Evolutionary conservation across 495 filamentous ascomycete species (phyloP).

Genomic region (Neurospora sp.): DNA sequence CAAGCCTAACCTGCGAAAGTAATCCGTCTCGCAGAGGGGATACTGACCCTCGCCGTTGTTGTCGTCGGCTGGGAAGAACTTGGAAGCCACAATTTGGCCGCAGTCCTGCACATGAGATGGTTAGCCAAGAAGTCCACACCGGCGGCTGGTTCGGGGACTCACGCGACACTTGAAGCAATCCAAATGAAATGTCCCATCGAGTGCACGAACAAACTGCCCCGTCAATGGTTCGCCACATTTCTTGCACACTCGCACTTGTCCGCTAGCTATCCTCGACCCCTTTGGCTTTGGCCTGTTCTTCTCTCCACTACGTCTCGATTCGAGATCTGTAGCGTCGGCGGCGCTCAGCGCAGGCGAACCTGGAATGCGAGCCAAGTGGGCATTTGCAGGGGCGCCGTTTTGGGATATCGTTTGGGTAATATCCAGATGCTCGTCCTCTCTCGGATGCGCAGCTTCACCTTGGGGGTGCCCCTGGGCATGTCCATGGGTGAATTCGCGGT

Average conservation of each 20-base stretch:
- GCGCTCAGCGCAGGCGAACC: slow-evolving; percentile 33
- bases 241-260: slow-evolving; percentile 60
- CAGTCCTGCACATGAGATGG: slow-evolving; percentile 60
- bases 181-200: slow-evolving; percentile 88
- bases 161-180: slow-evolving; percentile 98
- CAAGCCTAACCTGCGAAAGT: slow-evolving; percentile 85
- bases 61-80: slow-evolving; percentile 95
- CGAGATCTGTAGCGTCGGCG: slow-evolving; percentile 20
- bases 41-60: slow-evolving; percentile 79
- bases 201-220: slow-evolving; percentile 89
- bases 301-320: slow-evolving; percentile 36
- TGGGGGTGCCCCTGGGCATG: slow-evolving; percentile 6
- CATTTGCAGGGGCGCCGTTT: slow-evolving; percentile 23
- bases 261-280: slow-evolving; percentile 38
- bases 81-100: slow-evolving; percentile 89
- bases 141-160: slow-evolving; percentile 28
- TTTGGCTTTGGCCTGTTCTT: slow-evolving; percentile 36
- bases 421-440: slow-evolving; percentile 26
- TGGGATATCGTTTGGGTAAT: slow-evolving; percentile 27
- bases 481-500: slow-evolving; percentile 12
- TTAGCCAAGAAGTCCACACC: slow-evolving; percentile 6
- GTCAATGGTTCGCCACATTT: slow-evolving; percentile 81
- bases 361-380: slow-evolving; percentile 20
- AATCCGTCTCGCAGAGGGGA: slow-evolving; percentile 95
- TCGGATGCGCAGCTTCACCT: slow-evolving; percentile 17